These are phyloP conservation scores for Colletotrichum sidae DNA, from an alignment of 2,329 filamentous ascomycete species.

Conservation along the genomic window DNA sequence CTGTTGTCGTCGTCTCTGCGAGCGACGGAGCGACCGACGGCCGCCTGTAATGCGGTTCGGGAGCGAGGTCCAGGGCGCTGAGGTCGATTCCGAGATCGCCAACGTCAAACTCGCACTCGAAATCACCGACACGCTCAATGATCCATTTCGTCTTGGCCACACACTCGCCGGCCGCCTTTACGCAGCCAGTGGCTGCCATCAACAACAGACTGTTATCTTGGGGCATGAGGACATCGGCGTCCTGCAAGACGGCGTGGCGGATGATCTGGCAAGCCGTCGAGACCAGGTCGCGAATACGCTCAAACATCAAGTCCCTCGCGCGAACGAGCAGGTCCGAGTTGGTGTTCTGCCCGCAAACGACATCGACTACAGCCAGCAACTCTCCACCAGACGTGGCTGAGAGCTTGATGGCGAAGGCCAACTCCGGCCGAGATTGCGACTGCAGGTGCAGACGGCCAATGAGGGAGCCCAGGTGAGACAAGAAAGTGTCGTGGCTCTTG, in stretches of 20 bases:
- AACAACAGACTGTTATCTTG: constrained; percentile 82
- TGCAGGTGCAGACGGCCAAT: constrained; percentile 91
- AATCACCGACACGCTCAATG: constrained; percentile 90
- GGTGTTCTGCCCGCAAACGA: constrained; percentile 82
- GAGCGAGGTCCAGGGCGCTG: constrained; percentile 58
- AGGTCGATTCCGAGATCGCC: constrained; percentile 67
- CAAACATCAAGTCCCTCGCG: constrained; percentile 81
- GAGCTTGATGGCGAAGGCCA: constrained; percentile 84
- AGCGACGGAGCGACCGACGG: constrained; percentile 45
- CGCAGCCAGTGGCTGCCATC: constrained; percentile 84
- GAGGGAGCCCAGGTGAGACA: constrained; percentile 92
- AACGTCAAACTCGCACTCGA: constrained; percentile 82
- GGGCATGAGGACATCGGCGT: constrained; percentile 83
- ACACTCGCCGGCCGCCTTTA: constrained; percentile 91
- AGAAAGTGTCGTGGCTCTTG: constrained; percentile 84
- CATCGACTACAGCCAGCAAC: constrained; percentile 82
- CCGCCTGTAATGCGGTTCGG: constrained; percentile 47
- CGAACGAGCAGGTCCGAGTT: constrained; percentile 74
- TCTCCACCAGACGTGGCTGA: constrained; percentile 85
- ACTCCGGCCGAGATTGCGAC: constrained; percentile 87
- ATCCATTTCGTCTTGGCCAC: constrained; percentile 87
- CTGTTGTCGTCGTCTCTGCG: constrained; percentile 47
- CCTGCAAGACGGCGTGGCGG: constrained; percentile 72
- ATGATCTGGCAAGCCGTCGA: constrained; percentile 85
- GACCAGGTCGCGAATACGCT: constrained; percentile 83